Conservation (phyloP, 768 basidiomycete genomes). For the Steccherinum ochraceum region DNA sequence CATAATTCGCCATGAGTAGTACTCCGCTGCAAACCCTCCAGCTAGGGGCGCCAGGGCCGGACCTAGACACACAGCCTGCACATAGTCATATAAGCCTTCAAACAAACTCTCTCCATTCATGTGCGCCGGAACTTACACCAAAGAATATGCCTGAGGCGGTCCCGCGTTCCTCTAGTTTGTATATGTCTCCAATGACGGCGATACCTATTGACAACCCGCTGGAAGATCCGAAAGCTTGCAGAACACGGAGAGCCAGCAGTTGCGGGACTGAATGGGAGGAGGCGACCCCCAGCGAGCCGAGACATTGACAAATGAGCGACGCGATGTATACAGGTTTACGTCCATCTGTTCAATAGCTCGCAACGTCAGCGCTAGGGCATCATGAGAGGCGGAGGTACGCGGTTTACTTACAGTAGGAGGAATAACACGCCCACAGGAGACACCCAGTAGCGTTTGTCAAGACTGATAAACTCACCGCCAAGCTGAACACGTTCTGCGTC, state of each 20-base stretch:
- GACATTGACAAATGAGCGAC: conserved; percentile 49
- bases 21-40: conserved; percentile 53
- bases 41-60: conserved; percentile 54
- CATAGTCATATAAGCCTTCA: not conserved
- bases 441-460: conserved; percentile 38
- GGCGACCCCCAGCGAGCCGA: conserved; percentile 58
- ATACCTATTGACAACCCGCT: conserved; percentile 50
- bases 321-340: conserved; percentile 52
- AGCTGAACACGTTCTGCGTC: conserved; percentile 23
- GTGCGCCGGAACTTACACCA: conserved; percentile 28
- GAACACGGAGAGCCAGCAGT: conserved; percentile 54
- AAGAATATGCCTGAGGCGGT: conserved; percentile 56
- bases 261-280: conserved; percentile 33
- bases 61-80: conserved; percentile 48
- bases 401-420: conserved; percentile 34
- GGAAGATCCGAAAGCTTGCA: conserved; percentile 62
- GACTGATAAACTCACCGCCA: conserved; percentile 47
- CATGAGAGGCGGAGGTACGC: not conserved
- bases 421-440: conserved; percentile 46
- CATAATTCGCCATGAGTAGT: conserved; percentile 61
- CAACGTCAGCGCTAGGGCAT: not conserved
- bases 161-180: conserved; percentile 55
- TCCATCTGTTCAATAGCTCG: conserved; percentile 46
- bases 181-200: conserved; percentile 62
- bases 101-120: not conserved